Percentiles rank a stretch among this genome's conserved stretches.
phyloP scores from a whole-genome alignment of 139 green algal species.

The Volvox africanus region DNA sequence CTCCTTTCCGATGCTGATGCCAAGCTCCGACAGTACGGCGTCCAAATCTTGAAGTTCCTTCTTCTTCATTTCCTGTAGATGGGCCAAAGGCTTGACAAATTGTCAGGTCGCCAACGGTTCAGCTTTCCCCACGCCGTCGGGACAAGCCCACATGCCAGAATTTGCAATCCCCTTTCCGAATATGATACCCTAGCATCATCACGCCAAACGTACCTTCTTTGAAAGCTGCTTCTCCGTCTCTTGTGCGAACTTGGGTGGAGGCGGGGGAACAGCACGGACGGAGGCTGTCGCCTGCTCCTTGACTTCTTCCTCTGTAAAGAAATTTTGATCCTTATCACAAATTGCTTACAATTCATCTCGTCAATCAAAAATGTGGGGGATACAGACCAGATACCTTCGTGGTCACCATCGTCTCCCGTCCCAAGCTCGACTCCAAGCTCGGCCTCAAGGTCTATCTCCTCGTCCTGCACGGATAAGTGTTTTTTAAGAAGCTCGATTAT shows the following conservation, averaged over 20 bases:
- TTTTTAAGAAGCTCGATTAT: neutral
- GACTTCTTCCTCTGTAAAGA: slow-evolving; percentile 45
- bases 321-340: neutral
- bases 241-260: slow-evolving; percentile 37
- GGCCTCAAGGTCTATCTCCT: slow-evolving; percentile 64
- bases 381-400: slow-evolving; percentile 16
- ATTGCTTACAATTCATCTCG: neutral
- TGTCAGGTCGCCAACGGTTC: no score
- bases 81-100: no score
- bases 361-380: neutral
- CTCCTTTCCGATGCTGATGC: slow-evolving; percentile 58
- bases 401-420: slow-evolving; percentile 51
- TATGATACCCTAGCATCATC: neutral
- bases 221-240: slow-evolving; percentile 73
- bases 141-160: no score
- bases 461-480: neutral
- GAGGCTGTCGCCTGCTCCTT: neutral
- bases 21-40: slow-evolving; percentile 70
- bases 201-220: slow-evolving; percentile 68
- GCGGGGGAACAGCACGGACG: slow-evolving; percentile 26
- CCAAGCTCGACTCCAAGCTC: slow-evolving; percentile 63
- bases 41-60: slow-evolving; percentile 81
- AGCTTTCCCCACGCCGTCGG: no score
- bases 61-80: slow-evolving; percentile 74
- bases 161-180: no score